Evolutionary conservation across 1,284 basidiomycete genomes (phyloP).

Genomic region (Ustilago tritici): DNA sequence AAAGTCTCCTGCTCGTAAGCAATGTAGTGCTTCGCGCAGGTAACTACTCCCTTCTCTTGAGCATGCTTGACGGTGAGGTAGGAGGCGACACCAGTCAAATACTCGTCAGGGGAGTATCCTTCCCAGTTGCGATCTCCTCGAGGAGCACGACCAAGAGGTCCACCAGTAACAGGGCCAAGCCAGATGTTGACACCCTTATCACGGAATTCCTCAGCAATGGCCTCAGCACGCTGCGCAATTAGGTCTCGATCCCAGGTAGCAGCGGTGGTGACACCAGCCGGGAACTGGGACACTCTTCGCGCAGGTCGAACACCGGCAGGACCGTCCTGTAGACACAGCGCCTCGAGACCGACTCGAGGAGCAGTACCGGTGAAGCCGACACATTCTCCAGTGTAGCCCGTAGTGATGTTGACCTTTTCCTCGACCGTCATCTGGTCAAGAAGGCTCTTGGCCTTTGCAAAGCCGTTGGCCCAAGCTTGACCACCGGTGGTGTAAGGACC

Average conservation of each 20-base stretch:
- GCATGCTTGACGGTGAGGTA: slow-evolving; percentile 54
- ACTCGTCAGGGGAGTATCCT: slow-evolving; percentile 68
- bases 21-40: slow-evolving; percentile 70
- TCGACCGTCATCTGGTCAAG: slow-evolving; percentile 71
- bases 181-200: slow-evolving; percentile 83
- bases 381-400: slow-evolving; percentile 63
- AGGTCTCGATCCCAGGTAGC: slow-evolving; percentile 79
- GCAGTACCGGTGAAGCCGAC: slow-evolving; percentile 70
- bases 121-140: slow-evolving; percentile 85
- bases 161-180: slow-evolving; percentile 71
- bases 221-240: slow-evolving; percentile 79
- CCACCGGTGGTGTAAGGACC: slow-evolving; percentile 46
- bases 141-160: slow-evolving; percentile 73
- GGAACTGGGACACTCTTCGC: slow-evolving; percentile 73
- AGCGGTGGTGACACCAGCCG: slow-evolving; percentile 79
- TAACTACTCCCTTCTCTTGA: slow-evolving; percentile 51
- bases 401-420: slow-evolving; percentile 72
- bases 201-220: slow-evolving; percentile 81
- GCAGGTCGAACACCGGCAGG: slow-evolving; percentile 75
- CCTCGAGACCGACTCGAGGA: slow-evolving; percentile 75
- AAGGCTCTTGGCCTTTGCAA: slow-evolving; percentile 71
- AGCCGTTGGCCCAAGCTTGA: slow-evolving; percentile 75
- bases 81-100: slow-evolving; percentile 47
- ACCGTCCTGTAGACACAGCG: slow-evolving; percentile 76
- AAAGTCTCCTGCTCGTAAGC: slow-evolving; percentile 62